A percentile compares a stretch with the other conserved stretches of the same genome.
Evolutionary conservation across 2,329 filamentous ascomycete genomes (phyloP).

Genomic region (Colletotrichum chrysophilum): DNA sequence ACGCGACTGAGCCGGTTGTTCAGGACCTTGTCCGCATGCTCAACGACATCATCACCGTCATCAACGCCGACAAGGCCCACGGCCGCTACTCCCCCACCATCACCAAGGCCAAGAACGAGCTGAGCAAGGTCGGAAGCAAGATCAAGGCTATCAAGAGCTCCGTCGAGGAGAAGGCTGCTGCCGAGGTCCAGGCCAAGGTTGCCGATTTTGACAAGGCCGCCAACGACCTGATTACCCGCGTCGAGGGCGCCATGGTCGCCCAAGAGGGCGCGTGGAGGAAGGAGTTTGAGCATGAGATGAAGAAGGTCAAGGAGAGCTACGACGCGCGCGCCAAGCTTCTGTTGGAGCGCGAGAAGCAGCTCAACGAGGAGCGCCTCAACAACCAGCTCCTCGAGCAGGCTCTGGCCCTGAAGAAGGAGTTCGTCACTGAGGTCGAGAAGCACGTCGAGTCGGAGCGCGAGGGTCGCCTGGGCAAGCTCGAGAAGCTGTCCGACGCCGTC

Average conservation of each 20-base stretch:
- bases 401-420: constrained; percentile 84
- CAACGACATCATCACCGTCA: constrained; percentile 92
- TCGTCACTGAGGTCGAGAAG: constrained; percentile 76
- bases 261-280: constrained; percentile 85
- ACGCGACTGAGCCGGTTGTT: constrained; percentile 84
- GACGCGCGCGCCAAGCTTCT: constrained; percentile 81
- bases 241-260: constrained; percentile 80
- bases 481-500: constrained; percentile 79
- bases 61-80: constrained; percentile 84
- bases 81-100: constrained; percentile 81
- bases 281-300: constrained; percentile 87
- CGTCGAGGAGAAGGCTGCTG: constrained; percentile 73
- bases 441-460: constrained; percentile 89
- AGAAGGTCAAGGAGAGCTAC: constrained; percentile 78
- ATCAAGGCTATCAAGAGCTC: constrained; percentile 76
- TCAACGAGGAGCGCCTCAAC: constrained; percentile 81
- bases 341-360: constrained; percentile 77
- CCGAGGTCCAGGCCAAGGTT: constrained; percentile 74
- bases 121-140: constrained; percentile 78
- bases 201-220: constrained; percentile 87
- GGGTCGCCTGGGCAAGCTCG: constrained; percentile 84
- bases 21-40: constrained; percentile 94
- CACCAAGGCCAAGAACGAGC: constrained; percentile 82
- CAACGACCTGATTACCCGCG: constrained; percentile 83
- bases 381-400: constrained; percentile 93